A percentile compares a stretch with the other conserved stretches of the same genome.
phyloP scores from a whole-genome alignment of 2,329 filamentous ascomycete genomes.

The Botrytis byssoidea region DNA sequence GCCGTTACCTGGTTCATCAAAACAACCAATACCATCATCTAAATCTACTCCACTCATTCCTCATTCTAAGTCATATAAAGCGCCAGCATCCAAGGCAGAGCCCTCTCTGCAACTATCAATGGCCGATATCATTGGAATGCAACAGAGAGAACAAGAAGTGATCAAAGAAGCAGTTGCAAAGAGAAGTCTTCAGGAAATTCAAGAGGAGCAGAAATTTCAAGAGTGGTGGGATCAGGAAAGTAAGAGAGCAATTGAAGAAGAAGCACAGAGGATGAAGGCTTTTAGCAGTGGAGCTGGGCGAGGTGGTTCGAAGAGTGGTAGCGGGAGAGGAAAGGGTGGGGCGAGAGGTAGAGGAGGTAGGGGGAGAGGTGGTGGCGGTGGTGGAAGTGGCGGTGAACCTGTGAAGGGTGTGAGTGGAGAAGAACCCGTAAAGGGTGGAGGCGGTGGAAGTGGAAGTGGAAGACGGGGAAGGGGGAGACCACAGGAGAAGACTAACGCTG shows the following conservation, averaged over 20 bases:
- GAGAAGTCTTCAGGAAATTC: conserved; percentile 88
- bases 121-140: conserved; percentile 83
- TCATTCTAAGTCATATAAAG: conserved; percentile 61
- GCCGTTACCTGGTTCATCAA: conserved; percentile 24
- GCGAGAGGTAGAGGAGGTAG: conserved; percentile 23
- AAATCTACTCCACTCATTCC: conserved; percentile 48
- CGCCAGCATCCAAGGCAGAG: conserved; percentile 58
- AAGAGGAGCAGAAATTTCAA: conserved; percentile 94
- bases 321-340: conserved; percentile 27
- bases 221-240: conserved; percentile 95
- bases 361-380: conserved; percentile 10
- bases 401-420: background rate
- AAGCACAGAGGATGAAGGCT: conserved; percentile 28
- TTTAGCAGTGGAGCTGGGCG: conserved; percentile 23
- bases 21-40: conserved; percentile 25
- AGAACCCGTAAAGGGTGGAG: conserved; percentile 2
- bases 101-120: conserved; percentile 70
- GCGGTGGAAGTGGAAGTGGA: conserved; percentile 17
- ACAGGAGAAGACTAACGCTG: conserved; percentile 16
- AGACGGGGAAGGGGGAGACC: conserved; percentile 23
- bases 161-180: conserved; percentile 84
- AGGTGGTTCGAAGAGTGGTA: conserved; percentile 31
- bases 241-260: conserved; percentile 56
- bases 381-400: background rate
- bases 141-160: conserved; percentile 78